These are phyloP conservation scores for Porodaedalea pini DNA, from an alignment of 1,284 basidiomycete genomes.

Conservation along the genomic window DNA sequence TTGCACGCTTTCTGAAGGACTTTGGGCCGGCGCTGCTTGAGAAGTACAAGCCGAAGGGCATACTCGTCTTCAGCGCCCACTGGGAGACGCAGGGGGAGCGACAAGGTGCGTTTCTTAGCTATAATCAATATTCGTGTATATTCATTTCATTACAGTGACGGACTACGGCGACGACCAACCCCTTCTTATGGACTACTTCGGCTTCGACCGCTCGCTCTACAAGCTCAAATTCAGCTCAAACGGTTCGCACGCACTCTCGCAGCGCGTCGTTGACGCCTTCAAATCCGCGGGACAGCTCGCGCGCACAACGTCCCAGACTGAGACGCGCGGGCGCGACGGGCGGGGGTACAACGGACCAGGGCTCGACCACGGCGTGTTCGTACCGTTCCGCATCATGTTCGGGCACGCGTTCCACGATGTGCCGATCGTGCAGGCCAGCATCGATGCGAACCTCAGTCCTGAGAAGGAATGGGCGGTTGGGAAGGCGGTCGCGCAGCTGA, in stretches of 20 bases:
- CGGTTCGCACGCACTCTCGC: constrained; percentile 53
- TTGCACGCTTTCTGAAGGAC: constrained; percentile 59
- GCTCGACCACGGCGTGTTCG: constrained; percentile 69
- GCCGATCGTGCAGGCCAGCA: constrained; percentile 68
- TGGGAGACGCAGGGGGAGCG: constrained; percentile 65
- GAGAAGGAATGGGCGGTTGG: constrained; percentile 64
- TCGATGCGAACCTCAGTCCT: constrained; percentile 58
- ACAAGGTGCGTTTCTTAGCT: constrained; percentile 50
- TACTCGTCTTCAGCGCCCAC: constrained; percentile 78
- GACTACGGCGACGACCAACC: constrained; percentile 74
- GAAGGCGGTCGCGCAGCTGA: constrained; percentile 55
- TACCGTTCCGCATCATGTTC: constrained; percentile 77
- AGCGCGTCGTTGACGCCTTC: constrained; percentile 57
- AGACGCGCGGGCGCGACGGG: constrained; percentile 64
- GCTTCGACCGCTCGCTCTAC: constrained; percentile 58
- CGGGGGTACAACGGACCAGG: constrained; percentile 60
- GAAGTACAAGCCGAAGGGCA: constrained; percentile 71
- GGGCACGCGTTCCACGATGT: constrained; percentile 55
- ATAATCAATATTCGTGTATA: too few species aligned
- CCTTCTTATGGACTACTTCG: constrained; percentile 70
- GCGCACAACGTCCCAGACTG: constrained; percentile 45
- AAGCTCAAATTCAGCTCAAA: constrained; percentile 62
- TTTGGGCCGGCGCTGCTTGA: constrained; percentile 64
- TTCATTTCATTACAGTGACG: constrained; percentile 42
- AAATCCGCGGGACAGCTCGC: constrained; percentile 58